Evolutionary conservation across 2,329 filamentous ascomycete genomes (phyloP), one percentile per base, ranked within the genome.

Genomic region (Aspergillus texensis): DNA sequence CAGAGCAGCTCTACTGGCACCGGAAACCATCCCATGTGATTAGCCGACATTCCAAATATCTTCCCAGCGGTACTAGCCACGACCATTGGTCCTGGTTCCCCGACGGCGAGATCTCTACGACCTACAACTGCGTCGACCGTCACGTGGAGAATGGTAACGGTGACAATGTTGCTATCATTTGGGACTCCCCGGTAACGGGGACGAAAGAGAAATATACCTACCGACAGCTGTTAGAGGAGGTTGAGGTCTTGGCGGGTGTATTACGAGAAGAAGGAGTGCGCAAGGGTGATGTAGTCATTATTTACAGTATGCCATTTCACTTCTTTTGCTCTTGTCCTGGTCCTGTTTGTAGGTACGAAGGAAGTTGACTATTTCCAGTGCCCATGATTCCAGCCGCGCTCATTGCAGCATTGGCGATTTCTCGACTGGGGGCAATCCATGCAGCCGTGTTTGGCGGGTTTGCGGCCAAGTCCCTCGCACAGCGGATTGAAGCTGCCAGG

Each of bases 361-460:
- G 36, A 28, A 28, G 52, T 41, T 63, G 21, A 61, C 16, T 21
- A 48, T 11, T 26, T n/a, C 28, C 67, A 92, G 90, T 97, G 94
- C 94, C 94, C 60, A 97, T 97, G 94, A 92, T 97, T 50, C 94
- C 94, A 0, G 89, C 92, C 0, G 91, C 93, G 1, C 77, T 97
- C n/a, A 88, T 96, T 65, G 94, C 91, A 11, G 93, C 95, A 67
- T 86, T 97, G 4, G 93, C 94, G 28, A 87, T 91, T 63, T 88
- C 88, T 65, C 88, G 93, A 11, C 83, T 97, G 0, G 94, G 94
- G 12, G 94, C 93, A 19, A 88, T 97, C 58, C 94, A 98, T 75
- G 89, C 92, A 4, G 92, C 96, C 5, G 94, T 98, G 4, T 97
- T 97, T 77, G 94, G 94, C 48, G 94, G 94, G 0, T 98, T 98